Evolutionary conservation across 495 filamentous ascomycete species (phyloP), one percentile per base, ranked within the genome.

Genomic region (Diplogelasinospora grovesii): DNA sequence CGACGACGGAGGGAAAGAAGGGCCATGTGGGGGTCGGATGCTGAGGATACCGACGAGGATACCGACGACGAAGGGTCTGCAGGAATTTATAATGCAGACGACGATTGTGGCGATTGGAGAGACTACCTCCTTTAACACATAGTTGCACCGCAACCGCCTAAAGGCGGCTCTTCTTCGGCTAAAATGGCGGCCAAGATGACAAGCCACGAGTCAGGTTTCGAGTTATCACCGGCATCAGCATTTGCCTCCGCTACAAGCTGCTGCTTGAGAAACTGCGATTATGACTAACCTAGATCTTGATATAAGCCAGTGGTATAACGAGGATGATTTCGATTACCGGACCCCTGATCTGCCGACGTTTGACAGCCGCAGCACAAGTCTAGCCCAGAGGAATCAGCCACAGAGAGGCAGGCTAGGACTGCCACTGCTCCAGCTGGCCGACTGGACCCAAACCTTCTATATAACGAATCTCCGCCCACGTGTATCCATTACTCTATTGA

Each of bases 401-500:
- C 33, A 38, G 22, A 37, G 25, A 39, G n/a, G 26, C 27, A 43
- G 39, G 32, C 26, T 19, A 15, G 36, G 32, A 36, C 36, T 56
- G n/a, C 44, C 49, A 38, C 43, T 48, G 10, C 36, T 53, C 16
- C 28, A 37, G 33, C 20, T 45, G 27, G 45, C 41, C 25, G 45
- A 52, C 30, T 52, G 37, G 52, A 40, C 35, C 45, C 38, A 6
- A 50, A 35, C 37, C 32, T 40, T 26, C 27, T 40, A 48, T 56
- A 53, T 39, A 32, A 50, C 15, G 39, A 53, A 39, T 38, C 20
- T 21, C 50, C 45, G 27, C 50, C 44, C 24, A 54, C 42, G 38
- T 53, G 43, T 32, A 60, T 57, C 34, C 48, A 54, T 52, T 63
- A 54, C 45, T 48, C 46, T 20, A 52, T 61, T 29, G 45, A 63